phyloP scores from a whole-genome alignment of 148 eudicot genomes.

The Amaranthus palmeri region DNA sequence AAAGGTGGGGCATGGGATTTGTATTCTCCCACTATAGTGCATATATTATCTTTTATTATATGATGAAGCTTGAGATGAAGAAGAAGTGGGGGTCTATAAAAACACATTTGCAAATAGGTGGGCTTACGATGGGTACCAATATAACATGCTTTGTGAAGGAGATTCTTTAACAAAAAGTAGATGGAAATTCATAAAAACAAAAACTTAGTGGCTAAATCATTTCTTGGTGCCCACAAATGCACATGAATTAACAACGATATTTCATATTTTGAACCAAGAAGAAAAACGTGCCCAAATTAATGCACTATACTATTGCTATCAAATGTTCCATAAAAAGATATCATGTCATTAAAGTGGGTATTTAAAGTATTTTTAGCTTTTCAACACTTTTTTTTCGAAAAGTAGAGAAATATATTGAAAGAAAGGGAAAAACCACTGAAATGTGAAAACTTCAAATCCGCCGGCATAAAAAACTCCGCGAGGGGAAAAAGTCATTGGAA shows the following conservation, averaged over 20 bases:
- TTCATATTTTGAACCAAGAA: not conserved
- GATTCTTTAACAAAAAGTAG: not conserved
- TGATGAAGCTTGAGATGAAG: not conserved
- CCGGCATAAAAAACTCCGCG: no score
- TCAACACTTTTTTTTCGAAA: no score
- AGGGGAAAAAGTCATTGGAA: no score
- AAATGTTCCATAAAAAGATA: not conserved
- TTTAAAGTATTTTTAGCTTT: slow-evolving; percentile 4
- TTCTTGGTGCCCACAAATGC: slow-evolving; percentile 7
- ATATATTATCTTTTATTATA: no score
- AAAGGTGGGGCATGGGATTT: no score
- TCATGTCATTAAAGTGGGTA: not conserved
- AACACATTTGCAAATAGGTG: no score
- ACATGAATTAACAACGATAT: not conserved
- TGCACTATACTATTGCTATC: not conserved
- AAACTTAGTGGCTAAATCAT: not conserved
- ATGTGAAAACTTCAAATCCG: no score
- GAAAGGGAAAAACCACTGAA: no score
- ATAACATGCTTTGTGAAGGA: not conserved
- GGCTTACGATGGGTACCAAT: not conserved
- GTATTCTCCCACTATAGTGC: no score
- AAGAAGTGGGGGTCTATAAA: not conserved
- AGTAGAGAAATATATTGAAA: no score
- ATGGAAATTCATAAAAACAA: not conserved
- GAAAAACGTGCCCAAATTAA: slow-evolving; percentile 6